Evolutionary conservation across 495 filamentous ascomycete species (phyloP).

Genomic region (Aspergillus ostianus): DNA sequence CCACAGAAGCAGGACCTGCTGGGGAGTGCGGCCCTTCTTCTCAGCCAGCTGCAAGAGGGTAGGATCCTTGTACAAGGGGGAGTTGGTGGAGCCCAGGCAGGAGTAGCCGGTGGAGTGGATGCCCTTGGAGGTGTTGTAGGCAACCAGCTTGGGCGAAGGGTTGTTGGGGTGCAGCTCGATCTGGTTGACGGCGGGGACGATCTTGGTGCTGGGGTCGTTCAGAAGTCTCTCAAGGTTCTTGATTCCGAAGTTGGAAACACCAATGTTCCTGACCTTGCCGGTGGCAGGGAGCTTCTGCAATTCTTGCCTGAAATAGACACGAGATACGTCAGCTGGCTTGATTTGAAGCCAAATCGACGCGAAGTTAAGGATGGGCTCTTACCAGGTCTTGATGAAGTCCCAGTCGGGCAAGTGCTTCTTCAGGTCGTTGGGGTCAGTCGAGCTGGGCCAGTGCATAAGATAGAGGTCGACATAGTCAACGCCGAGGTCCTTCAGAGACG

Average conservation of each 20-base stretch:
- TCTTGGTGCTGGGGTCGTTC: conserved; percentile 54
- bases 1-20: conserved; percentile 69
- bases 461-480: conserved; percentile 81
- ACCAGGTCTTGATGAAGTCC: conserved; percentile 81
- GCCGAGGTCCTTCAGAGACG: conserved; percentile 66
- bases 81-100: conserved; percentile 61
- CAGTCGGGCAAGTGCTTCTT: conserved; percentile 64
- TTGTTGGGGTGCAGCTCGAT: conserved; percentile 87
- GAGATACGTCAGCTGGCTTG: conserved; percentile 1
- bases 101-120: conserved; percentile 71
- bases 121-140: conserved; percentile 65
- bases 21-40: conserved; percentile 63
- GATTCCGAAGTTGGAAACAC: conserved; percentile 63
- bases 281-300: conserved; percentile 79
- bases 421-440: conserved; percentile 55
- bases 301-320: conserved; percentile 49
- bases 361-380: conserved; percentile 7
- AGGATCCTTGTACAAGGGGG: conserved; percentile 55
- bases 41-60: conserved; percentile 59
- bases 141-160: conserved; percentile 75
- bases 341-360: background rate
- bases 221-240: conserved; percentile 58
- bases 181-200: conserved; percentile 84
- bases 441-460: conserved; percentile 81
- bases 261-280: conserved; percentile 74